phyloP scores from a whole-genome alignment of 169 alveolate species.

The Eimeria brunetti region DNA sequence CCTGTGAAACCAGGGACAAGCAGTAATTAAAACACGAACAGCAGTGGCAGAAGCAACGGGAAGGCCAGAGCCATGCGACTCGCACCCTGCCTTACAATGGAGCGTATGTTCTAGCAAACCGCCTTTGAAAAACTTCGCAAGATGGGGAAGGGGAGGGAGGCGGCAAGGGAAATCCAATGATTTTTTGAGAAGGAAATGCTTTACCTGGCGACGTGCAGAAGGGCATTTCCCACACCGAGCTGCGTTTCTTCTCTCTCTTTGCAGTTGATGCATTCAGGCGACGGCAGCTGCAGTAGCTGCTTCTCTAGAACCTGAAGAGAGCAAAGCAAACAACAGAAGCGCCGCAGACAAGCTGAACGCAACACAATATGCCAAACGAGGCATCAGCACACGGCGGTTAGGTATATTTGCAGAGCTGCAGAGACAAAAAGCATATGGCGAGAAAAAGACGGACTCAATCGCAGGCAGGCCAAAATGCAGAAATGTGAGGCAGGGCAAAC shows the following conservation, averaged over 20 bases:
- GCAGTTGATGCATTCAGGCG: slow-evolving; percentile 45
- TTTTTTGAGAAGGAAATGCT: background rate
- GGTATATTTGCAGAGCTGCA: background rate
- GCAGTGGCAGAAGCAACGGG: background rate
- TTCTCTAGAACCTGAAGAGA: slow-evolving; percentile 54
- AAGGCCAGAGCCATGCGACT: background rate
- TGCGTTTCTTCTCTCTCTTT: slow-evolving; percentile 46
- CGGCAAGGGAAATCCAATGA: background rate
- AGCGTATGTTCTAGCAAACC: background rate
- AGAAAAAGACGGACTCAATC: background rate
- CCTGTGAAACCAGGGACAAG: slow-evolving; percentile 1
- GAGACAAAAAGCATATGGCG: background rate
- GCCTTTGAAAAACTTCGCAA: background rate
- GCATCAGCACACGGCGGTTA: background rate
- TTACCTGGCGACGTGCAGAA: slow-evolving; percentile 61
- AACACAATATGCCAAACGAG: background rate
- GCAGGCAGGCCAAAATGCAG: background rate
- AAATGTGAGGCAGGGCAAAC: background rate
- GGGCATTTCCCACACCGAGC: slow-evolving; percentile 67
- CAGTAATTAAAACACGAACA: background rate
- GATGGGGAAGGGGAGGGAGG: background rate
- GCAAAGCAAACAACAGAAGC: background rate
- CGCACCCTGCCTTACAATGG: background rate
- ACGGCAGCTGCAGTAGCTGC: slow-evolving; percentile 69
- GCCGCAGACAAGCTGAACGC: background rate